Evolutionary conservation across 306 rosid genomes (phyloP), one percentile per base, ranked within the genome.

Genomic region (Calophaca sinica): DNA sequence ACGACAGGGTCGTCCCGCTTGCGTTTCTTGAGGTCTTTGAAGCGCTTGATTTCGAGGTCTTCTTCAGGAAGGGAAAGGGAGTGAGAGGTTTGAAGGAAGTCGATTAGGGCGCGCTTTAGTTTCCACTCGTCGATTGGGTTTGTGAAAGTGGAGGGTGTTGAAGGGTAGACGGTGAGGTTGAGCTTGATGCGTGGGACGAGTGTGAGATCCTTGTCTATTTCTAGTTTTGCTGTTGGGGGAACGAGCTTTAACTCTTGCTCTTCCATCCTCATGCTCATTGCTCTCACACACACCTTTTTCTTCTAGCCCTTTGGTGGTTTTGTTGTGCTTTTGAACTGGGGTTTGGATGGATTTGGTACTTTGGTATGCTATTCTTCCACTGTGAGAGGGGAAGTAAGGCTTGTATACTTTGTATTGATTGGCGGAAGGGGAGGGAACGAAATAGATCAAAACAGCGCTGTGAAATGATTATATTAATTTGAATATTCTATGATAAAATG

Each of bases 111-210:
- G 46, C 83, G 93, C 62, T 88, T 94, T 58, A 87, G 68, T 81
- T 91, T 90, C 97, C 97, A 94, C 69, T 94, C 96, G 80, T 94
- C 96, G 75, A 91, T 78, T 20, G 93, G 89, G 51, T 80, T 81
- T 7, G 87, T 70, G 62, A 89, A 75, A 0, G 88, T 72, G 26
- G 83, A 80, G 44, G 77, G 80, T 1, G 76, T 79, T 3, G 91
- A 75, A 6, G 96, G 93, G 71, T 73, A 84, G 7, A 94, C 77
- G 0, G 91, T 85, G 60, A 91, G 86, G 69, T 84, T 83, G 42
- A 94, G 88, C 80, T 89, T 88, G 71, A 94, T 50, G 65, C 96
- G 97, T 20, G 96, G 97, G 8, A 87, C 86, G 9, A 94, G 93
- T 2, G 78, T 68, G 9, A 94, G 90, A 0, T 87, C 96, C 53